phyloP scores from a whole-genome alignment of 768 basidiomycete genomes.

The Paxillus ammoniavirescens region DNA sequence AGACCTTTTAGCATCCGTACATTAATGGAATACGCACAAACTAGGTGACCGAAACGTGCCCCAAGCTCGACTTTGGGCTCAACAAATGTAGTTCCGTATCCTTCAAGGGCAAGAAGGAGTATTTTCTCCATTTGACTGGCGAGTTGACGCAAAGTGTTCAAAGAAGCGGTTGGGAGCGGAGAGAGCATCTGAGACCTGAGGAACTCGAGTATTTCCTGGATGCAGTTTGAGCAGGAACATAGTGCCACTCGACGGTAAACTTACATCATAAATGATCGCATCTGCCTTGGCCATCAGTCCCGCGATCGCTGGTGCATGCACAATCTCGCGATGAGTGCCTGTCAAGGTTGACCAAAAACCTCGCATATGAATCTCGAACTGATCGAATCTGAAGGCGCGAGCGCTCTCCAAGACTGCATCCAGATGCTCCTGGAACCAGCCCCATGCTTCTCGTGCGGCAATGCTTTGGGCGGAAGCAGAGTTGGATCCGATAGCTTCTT shows the following conservation, averaged over 20 bases:
- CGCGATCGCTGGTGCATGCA: slow-evolving; percentile 85
- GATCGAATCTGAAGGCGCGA: slow-evolving; percentile 77
- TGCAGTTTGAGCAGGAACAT: slow-evolving; percentile 17
- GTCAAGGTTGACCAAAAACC: slow-evolving; percentile 80
- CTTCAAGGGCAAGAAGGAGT: slow-evolving; percentile 73
- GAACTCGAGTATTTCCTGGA: slow-evolving; percentile 82
- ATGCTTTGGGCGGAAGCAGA: slow-evolving; percentile 76
- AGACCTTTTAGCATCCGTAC: not conserved
- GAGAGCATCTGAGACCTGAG: slow-evolving; percentile 84
- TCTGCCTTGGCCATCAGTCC: slow-evolving; percentile 88
- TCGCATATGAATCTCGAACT: slow-evolving; percentile 84
- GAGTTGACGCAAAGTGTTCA: slow-evolving; percentile 73
- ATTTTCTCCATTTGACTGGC: slow-evolving; percentile 94
- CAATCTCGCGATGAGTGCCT: slow-evolving; percentile 80
- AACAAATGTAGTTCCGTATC: slow-evolving; percentile 85
- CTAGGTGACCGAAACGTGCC: slow-evolving; percentile 87
- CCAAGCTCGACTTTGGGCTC: slow-evolving; percentile 91
- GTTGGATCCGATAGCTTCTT: slow-evolving; percentile 75
- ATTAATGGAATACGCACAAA: slow-evolving; percentile 54
- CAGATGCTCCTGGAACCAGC: slow-evolving; percentile 89
- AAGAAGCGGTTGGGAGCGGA: slow-evolving; percentile 62
- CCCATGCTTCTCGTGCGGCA: slow-evolving; percentile 86
- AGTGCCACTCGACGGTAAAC: slow-evolving; percentile 31
- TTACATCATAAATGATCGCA: slow-evolving; percentile 86
- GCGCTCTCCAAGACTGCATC: slow-evolving; percentile 80